Evolutionary conservation across 768 basidiomycete genomes (phyloP), one percentile per base, ranked within the genome.

Genomic region (Leucogyrophana mollusca): DNA sequence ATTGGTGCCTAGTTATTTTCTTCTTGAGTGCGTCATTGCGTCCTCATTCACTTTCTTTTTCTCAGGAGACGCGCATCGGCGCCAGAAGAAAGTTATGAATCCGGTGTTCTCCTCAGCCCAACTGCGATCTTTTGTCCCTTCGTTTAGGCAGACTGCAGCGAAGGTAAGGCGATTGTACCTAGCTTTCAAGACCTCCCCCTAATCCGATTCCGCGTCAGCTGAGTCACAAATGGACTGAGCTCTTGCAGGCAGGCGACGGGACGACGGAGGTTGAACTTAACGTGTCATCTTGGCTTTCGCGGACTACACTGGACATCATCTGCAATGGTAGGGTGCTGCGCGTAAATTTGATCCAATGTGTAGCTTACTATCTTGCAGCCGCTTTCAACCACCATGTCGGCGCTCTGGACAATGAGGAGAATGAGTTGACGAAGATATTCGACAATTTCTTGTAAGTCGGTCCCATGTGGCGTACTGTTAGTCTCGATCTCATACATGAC

Each of bases 61-160:
- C 13, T 4, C 23, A 55, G 64, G 55, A 9, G 38, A 43, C 20
- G 49, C 47, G 17, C 64, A 66, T 45, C 46, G 46, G 9, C 64
- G 65, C 18, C 64, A 66, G 24, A 52, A 60, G 17, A 66, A 58
- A 46, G 49, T 64, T n/a, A 54, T 66, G 53, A 56, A 56, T 18
- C 57, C 62, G 7, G 64, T 56, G 9, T 66, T 66, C 51, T 47
- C 51, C 40, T 46, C 53, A 16, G 49, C 51, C 0, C 59, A 65
- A 41, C 40, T 64, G 22, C 48, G 55, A 23, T 46, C 55, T 4
- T 66, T 61, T 40, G 49, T 60, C 9, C 37, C 55, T 21, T 42
- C 58, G 8, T 68, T 68, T 39, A 55, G 57, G 21, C 34, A 40
- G 4, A 54, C 50, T 17, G 57, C 58, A 25, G 39, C 47, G 20